These are phyloP conservation scores for Daldinia sp. DNA, from an alignment of 2,329 filamentous ascomycete species.

Conservation along the genomic window DNA sequence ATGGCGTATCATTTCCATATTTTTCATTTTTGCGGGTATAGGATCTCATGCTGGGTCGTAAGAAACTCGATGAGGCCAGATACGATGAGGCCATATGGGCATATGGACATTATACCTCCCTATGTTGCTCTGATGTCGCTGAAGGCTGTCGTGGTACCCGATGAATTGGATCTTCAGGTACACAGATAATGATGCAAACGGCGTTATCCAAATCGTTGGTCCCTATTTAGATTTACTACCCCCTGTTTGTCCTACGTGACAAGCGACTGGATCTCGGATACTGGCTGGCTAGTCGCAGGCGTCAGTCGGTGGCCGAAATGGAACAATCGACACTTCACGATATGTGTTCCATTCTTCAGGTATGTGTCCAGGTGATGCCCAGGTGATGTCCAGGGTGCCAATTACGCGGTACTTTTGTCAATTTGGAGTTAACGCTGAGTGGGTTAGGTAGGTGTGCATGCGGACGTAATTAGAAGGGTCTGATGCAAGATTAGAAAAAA, in stretches of 20 bases:
- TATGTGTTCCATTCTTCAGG: background rate
- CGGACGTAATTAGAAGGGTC: constrained; percentile 19
- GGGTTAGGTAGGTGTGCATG: constrained; percentile 29
- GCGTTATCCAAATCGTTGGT: constrained; percentile 46
- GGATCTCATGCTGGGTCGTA: constrained; percentile 37
- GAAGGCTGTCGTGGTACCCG: constrained; percentile 48
- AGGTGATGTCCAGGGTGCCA: background rate
- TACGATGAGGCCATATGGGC: constrained; percentile 19
- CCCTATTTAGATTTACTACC: constrained; percentile 41
- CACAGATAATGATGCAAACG: constrained; percentile 47
- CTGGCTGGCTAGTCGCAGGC: constrained; percentile 34
- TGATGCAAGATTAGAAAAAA: constrained; percentile 14
- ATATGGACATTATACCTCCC: background rate
- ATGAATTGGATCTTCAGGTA: constrained; percentile 45
- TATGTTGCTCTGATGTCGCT: constrained; percentile 42
- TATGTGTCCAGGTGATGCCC: background rate
- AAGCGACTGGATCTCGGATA: constrained; percentile 40
- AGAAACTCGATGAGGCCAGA: constrained; percentile 32
- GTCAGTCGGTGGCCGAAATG: constrained; percentile 32
- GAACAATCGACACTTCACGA: constrained; percentile 27
- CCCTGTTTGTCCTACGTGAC: constrained; percentile 43
- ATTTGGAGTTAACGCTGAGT: constrained; percentile 9
- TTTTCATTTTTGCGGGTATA: constrained; percentile 27
- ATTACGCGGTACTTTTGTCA: constrained; percentile 13
- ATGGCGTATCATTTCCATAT: constrained; percentile 47